Base-by-base conservation (phyloP, 495 filamentous ascomycete genomes). In the Cairneyella variabilis region DNA sequence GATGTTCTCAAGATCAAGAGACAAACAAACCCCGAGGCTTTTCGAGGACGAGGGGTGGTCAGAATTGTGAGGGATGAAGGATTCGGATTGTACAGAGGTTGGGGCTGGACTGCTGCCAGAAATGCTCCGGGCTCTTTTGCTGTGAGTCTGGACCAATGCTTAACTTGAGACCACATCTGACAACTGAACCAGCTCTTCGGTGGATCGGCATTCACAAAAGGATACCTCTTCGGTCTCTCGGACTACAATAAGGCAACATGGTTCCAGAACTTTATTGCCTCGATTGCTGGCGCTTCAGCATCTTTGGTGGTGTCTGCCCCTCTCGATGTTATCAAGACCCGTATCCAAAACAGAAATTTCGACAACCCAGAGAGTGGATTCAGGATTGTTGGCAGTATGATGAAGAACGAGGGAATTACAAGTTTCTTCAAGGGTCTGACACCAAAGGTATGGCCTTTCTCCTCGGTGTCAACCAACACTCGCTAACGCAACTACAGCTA, bases 1-100 rank as follows among this genome's bases (percentile, higher is more conserved):
- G 93, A 99, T 62, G 93, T 99, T 11, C 77, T 99, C 21, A 99
- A 99, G 80, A 99, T 99, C 77, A 97, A 97, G 79, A 86, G 93
- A 60, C 93, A 99, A 74, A 99, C 93, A 32, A 99, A 99, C 79
- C 93, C 93, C 27, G 93, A 97, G 63, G 91, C 93, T 38, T 99
- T 99, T 82, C 80, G 91, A 53, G 91, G 92, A 59, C 86, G 93
- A 63, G 95, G 95, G 45, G 76, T 97, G 17, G 78, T 97, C 66
- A 83, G 80, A 69, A 97, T 99, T 48, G 76, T 99, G 54, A 74
- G 78, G 46, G 93, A 99, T 70, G 93, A 99, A 68, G 95, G 93
- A 27, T 92, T 97, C 68, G 91, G 90, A 30, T 74, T 99, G 38
- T 99, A 99, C 75, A 80, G 93, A 60, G 93, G 93, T 49, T 95